Evolutionary conservation across 805 yeast species (phyloP), one percentile per base, ranked within the genome.

Genomic region (Suhomyces prunicola): DNA sequence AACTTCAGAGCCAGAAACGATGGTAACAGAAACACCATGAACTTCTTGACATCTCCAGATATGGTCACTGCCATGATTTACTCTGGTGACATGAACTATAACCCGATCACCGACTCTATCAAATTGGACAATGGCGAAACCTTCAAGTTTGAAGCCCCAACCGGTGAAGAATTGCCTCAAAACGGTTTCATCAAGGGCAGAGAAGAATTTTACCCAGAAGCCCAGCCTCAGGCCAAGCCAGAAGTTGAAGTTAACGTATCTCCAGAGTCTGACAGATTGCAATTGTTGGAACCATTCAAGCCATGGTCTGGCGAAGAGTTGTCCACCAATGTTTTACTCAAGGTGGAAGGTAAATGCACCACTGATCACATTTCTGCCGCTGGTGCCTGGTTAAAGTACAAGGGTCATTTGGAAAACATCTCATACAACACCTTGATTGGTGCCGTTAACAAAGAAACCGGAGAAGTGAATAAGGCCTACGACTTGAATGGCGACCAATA

Each of bases 311-410:
- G 96, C 51, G 70, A 89, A 67, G 99, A 93, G 69, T 72, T 93
- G 59, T 78, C 82, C 57, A 83, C 91, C 33, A 83, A 83, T 47
- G 88, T 93, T 1, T 74, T 92, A 56, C 73, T 93, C 67, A 93
- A 93, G 74, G 98, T 94, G 46, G 93, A 90, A 74, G 99, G 99
- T 58, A 93, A 93, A 73, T 94, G 98, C 80, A 93, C 99, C 42
- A 93, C 99, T 39, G 99, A 93, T 71, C 99, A 93, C 70, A 94
- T 93, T 62, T 91, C 97, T 24, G 98, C 98, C 50, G 99, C 99
- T 46, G 99, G 99, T 66, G 96, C 87, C 13, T 93, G 99, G 99
- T 82, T 93, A 74, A 94, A 94, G 78, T 93, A 94, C 78, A 94
- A 94, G 77, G 99, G 99, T 42, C 99, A 93, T 68, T 80, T 93